Conservation (phyloP, 306 rosid genomes). For the Vigna radiata region DNA sequence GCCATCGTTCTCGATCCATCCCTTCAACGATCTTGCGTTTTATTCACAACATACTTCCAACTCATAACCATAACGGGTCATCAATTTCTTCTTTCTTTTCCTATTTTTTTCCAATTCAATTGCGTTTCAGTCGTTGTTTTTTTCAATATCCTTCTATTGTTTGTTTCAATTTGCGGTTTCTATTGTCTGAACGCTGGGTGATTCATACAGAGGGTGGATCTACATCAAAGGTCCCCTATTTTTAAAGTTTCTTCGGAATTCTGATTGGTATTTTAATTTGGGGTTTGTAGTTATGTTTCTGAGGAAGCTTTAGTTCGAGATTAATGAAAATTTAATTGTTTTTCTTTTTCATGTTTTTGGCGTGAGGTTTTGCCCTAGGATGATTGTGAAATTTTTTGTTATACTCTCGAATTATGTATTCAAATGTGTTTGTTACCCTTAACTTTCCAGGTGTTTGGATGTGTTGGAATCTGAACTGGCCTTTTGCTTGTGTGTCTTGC, state of each 20-base stretch:
- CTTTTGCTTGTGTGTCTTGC: background rate
- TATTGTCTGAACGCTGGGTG: background rate
- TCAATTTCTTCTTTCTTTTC: background rate
- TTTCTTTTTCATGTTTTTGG: background rate
- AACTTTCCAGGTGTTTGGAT: background rate
- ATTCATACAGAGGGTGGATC: background rate
- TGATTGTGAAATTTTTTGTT: constrained; percentile 6
- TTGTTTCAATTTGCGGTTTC: constrained; percentile 7
- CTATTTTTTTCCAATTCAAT: background rate
- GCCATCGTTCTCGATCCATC: constrained; percentile 13
- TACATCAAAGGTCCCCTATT: background rate
- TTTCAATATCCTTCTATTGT: background rate
- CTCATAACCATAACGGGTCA: constrained; percentile 42
- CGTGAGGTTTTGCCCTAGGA: background rate
- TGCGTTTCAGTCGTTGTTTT: background rate
- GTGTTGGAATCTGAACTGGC: background rate
- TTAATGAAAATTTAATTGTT: background rate
- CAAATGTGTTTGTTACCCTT: background rate
- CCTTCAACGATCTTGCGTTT: background rate
- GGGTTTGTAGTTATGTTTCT: background rate
- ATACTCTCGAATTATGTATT: background rate
- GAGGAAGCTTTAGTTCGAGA: constrained; percentile 16
- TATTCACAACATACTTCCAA: constrained; percentile 2
- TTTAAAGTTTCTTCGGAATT: background rate
- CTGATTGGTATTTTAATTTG: background rate